phyloP scores from a whole-genome alignment of 768 basidiomycete genomes.

The Tulasnella sp. region DNA sequence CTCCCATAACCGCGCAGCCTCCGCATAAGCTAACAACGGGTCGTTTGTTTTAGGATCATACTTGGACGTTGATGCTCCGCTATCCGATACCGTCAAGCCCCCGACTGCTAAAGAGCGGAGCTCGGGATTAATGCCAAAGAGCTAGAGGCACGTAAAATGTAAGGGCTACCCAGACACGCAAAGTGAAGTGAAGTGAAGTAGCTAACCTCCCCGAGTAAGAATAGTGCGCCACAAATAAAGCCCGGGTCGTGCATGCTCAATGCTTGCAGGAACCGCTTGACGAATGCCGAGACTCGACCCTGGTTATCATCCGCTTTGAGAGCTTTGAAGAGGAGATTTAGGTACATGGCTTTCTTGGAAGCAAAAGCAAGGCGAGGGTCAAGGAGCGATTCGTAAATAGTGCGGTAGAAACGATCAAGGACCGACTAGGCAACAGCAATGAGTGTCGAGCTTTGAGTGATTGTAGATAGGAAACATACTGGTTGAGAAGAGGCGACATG shows the following conservation, averaged over 20 bases:
- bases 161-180: background rate
- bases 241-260: conserved; percentile 74
- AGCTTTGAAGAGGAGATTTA: conserved; percentile 89
- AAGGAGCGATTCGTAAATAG: conserved; percentile 83
- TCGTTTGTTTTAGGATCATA: conserved; percentile 92
- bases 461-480: conserved; percentile 48
- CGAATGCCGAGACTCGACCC: conserved; percentile 71
- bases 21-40: conserved; percentile 79
- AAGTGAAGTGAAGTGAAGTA: background rate
- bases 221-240: conserved; percentile 85
- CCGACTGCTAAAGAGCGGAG: conserved; percentile 43
- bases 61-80: background rate
- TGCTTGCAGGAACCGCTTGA: conserved; percentile 79
- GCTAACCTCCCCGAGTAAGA: conserved; percentile 79
- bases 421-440: conserved; percentile 35
- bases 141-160: conserved; percentile 38
- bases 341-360: conserved; percentile 94
- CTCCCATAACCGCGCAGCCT: conserved; percentile 81
- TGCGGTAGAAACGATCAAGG: conserved; percentile 54
- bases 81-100: background rate
- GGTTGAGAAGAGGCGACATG: conserved; percentile 61
- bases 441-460: conserved; percentile 46
- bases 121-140: conserved; percentile 50
- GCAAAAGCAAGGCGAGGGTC: conserved; percentile 76
- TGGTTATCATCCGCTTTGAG: conserved; percentile 62